Evolutionary conservation across 1,139 yeast species (phyloP).

Genomic region (Eremothecium gossypii): DNA sequence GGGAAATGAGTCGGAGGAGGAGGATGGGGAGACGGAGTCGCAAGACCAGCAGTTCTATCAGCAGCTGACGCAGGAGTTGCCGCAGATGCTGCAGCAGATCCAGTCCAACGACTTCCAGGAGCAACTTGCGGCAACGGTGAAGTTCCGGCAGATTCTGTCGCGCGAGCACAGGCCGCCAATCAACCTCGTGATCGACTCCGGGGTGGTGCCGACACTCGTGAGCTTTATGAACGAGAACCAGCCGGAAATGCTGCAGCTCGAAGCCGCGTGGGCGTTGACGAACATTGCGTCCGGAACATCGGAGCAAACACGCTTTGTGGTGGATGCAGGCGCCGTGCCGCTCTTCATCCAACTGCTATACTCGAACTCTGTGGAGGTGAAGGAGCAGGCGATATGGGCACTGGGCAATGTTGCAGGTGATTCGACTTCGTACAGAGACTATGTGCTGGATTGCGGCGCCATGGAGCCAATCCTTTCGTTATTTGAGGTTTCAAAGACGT

Average conservation of each 20-base stretch:
- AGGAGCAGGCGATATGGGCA: slow-evolving; percentile 99
- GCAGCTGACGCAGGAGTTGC: slow-evolving; percentile 67
- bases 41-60: slow-evolving; percentile 34
- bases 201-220: slow-evolving; percentile 87
- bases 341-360: slow-evolving; percentile 72
- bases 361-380: slow-evolving; percentile 80
- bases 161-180: slow-evolving; percentile 98
- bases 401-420: slow-evolving; percentile 98
- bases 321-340: slow-evolving; percentile 91
- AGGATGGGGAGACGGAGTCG: slow-evolving; percentile 36
- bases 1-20: slow-evolving; percentile 29
- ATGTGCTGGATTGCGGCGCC: slow-evolving; percentile 75
- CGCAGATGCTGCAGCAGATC: slow-evolving; percentile 76
- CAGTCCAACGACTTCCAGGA: slow-evolving; percentile 68
- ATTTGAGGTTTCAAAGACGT: slow-evolving; percentile 73
- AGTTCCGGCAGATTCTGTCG: slow-evolving; percentile 86
- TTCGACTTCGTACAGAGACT: slow-evolving; percentile 80
- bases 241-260: slow-evolving; percentile 84
- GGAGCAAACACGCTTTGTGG: slow-evolving; percentile 82
- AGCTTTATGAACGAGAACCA: slow-evolving; percentile 71
- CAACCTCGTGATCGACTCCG: slow-evolving; percentile 82
- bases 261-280: slow-evolving; percentile 98
- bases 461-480: slow-evolving; percentile 78
- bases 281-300: slow-evolving; percentile 95
- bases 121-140: slow-evolving; percentile 82